These are phyloP conservation scores for Haberlea rhodopensis DNA, from an alignment of 257 asterid genomes.

Conservation along the genomic window DNA sequence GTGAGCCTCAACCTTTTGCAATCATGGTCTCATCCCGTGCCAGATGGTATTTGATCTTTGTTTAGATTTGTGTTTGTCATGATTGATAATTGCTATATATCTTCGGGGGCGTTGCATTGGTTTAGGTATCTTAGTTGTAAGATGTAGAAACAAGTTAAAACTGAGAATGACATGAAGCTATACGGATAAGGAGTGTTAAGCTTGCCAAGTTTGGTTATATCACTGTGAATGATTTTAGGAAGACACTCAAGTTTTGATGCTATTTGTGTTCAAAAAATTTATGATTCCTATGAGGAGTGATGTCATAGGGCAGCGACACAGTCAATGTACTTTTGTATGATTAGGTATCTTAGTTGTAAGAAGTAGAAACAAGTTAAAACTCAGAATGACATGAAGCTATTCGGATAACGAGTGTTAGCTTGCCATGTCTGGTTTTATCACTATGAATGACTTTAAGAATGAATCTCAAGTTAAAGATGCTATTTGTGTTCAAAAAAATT, in stretches of 20 bases:
- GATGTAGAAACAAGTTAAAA: background rate
- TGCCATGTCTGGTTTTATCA: background rate
- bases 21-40: constrained; percentile 70
- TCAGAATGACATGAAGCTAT: background rate
- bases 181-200: background rate
- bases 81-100: background rate
- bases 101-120: background rate
- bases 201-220: too few species aligned
- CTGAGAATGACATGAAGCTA: background rate
- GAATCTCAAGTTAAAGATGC: too few species aligned
- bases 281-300: background rate
- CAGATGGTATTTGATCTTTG: constrained; percentile 61
- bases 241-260: background rate
- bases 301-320: background rate
- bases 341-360: background rate
- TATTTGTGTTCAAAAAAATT: background rate
- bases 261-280: background rate
- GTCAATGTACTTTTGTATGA: background rate
- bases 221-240: background rate
- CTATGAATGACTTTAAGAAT: background rate
- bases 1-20: constrained; percentile 79
- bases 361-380: background rate
- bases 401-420: background rate
- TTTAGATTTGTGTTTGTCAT: background rate
- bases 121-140: background rate